A percentile compares a stretch with the other conserved stretches of the same genome.
Evolutionary conservation across 768 basidiomycete species (phyloP).

Genomic region (Gloeopeniophorella convolvens): DNA sequence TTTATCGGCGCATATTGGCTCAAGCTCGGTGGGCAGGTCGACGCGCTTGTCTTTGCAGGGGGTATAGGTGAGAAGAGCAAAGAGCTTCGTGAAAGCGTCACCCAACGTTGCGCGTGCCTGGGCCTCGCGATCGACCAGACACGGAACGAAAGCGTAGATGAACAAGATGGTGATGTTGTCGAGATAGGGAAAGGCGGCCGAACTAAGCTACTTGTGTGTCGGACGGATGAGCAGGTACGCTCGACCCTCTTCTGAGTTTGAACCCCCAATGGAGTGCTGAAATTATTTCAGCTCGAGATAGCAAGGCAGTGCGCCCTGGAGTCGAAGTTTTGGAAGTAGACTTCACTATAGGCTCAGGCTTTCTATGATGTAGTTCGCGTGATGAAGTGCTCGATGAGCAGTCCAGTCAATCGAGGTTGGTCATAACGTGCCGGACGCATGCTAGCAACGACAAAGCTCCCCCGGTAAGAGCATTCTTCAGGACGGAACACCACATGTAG

Average conservation of each 20-base stretch:
- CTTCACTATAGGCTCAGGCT: too few relatives aligned
- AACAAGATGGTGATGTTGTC: conserved; percentile 35
- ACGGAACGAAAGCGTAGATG: conserved; percentile 40
- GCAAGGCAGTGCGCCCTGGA: conserved; percentile 34
- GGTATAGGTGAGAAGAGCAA: conserved; percentile 79
- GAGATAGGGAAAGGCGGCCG: conserved; percentile 36
- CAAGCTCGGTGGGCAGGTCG: conserved; percentile 59
- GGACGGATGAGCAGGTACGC: conserved; percentile 60
- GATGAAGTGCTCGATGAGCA: too few relatives aligned
- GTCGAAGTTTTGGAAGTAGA: conserved; percentile 23
- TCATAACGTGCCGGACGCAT: too few relatives aligned
- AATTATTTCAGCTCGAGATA: conserved; percentile 34
- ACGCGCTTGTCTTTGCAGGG: conserved; percentile 81
- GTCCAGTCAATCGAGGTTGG: too few relatives aligned
- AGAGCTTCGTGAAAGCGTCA: conserved; percentile 54
- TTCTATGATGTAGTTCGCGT: too few relatives aligned
- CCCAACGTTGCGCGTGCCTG: conserved; percentile 47
- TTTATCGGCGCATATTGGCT: conserved; percentile 71
- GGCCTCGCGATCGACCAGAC: conserved; percentile 50
- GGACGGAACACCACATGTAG: too few relatives aligned
- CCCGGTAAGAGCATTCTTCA: too few relatives aligned
- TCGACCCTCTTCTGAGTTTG: conserved; percentile 1
- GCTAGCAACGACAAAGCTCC: too few relatives aligned
- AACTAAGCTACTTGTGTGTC: conserved; percentile 48
- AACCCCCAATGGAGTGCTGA: neutral